A percentile compares a stretch with the other conserved stretches of the same genome.
Conservation (phyloP, 176 grass and related monocot species). For the Puya raimondii region DNA sequence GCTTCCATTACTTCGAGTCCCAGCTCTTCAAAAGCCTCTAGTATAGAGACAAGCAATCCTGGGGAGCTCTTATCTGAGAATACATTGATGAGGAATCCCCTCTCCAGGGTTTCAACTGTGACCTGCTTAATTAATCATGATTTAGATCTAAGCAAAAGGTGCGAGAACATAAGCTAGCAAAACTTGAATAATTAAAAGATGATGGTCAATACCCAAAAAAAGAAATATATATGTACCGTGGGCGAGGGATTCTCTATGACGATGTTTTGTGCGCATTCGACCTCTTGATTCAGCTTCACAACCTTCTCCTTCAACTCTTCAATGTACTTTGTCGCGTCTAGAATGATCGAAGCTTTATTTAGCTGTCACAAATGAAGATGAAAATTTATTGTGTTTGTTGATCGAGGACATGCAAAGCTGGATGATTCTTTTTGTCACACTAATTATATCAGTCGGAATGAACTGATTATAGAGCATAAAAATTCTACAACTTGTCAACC, state of each 20-base stretch:
- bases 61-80: slow-evolving; percentile 40
- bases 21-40: slow-evolving; percentile 52
- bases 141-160: slow-evolving; percentile 11
- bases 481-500: no score
- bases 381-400: neutral
- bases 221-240: slow-evolving; percentile 19
- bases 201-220: neutral
- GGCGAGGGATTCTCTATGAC: slow-evolving; percentile 25
- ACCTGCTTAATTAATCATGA: slow-evolving; percentile 25
- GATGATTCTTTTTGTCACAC: no score
- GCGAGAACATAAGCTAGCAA: neutral
- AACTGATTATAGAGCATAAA: no score
- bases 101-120: slow-evolving; percentile 35
- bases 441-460: no score
- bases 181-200: neutral
- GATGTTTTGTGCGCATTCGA: slow-evolving; percentile 10
- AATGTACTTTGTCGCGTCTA: slow-evolving; percentile 69
- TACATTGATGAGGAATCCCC: slow-evolving; percentile 55
- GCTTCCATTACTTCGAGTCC: slow-evolving; percentile 49
- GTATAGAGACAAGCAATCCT: slow-evolving; percentile 42
- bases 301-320: slow-evolving; percentile 73
- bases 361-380: slow-evolving; percentile 27
- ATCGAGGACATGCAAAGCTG: no score
- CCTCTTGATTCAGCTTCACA: slow-evolving; percentile 44
- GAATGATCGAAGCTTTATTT: slow-evolving; percentile 51